Evolutionary conservation across 1,139 yeast species (phyloP).

Genomic region (Candida labiduridarum): DNA sequence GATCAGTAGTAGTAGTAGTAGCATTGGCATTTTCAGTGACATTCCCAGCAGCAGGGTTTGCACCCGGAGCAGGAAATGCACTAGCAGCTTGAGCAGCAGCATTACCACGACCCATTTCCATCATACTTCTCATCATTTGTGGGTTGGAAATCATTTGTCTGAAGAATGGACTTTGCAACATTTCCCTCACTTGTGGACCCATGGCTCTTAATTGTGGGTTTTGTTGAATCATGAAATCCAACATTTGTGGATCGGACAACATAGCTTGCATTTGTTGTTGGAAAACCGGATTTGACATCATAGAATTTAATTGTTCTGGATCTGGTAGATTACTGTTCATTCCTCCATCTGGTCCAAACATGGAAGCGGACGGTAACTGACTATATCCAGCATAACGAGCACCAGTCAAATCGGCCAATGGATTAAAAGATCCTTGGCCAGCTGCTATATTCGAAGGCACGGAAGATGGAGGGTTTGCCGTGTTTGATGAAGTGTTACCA

Average conservation of each 20-base stretch:
- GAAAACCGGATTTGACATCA: slow-evolving; percentile 81
- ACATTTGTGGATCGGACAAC: slow-evolving; percentile 77
- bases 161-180: slow-evolving; percentile 82
- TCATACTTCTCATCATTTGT: slow-evolving; percentile 78
- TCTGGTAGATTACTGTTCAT: slow-evolving; percentile 68
- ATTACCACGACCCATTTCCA: slow-evolving; percentile 64
- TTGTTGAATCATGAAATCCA: slow-evolving; percentile 80
- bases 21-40: slow-evolving; percentile 16
- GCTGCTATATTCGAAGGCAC: slow-evolving; percentile 81
- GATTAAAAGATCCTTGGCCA: slow-evolving; percentile 88
- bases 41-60: slow-evolving; percentile 31
- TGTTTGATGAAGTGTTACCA: slow-evolving; percentile 8
- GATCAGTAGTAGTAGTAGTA: slow-evolving; percentile 37
- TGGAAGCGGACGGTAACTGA: slow-evolving; percentile 81
- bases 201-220: slow-evolving; percentile 81
- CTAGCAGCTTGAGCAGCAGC: slow-evolving; percentile 21
- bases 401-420: slow-evolving; percentile 88
- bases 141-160: slow-evolving; percentile 88
- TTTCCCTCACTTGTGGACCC: slow-evolving; percentile 88
- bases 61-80: slow-evolving; percentile 62
- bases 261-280: slow-evolving; percentile 81
- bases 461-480: slow-evolving; percentile 16
- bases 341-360: slow-evolving; percentile 97
- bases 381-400: slow-evolving; percentile 94
- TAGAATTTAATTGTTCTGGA: slow-evolving; percentile 68